Evolutionary conservation across 2,329 filamentous ascomycete genomes (phyloP).

Genomic region (Huntiella decipiens): DNA sequence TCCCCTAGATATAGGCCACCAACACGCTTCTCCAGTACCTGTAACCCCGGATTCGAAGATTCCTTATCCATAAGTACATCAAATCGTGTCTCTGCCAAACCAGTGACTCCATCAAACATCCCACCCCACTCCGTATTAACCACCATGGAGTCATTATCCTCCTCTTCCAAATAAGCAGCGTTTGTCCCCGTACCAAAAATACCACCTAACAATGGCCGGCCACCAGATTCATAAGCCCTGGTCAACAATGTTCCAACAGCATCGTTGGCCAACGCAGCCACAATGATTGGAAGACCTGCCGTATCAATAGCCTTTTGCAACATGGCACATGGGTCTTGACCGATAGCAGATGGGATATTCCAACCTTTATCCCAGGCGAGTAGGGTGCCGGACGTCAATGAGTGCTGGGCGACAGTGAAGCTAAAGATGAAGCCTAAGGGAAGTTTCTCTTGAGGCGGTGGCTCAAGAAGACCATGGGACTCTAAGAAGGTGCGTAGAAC

Average conservation of each 20-base stretch:
- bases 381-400: conserved; percentile 49
- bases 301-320: conserved; percentile 54
- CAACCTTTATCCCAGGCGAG: conserved; percentile 72
- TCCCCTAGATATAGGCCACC: conserved; percentile 69
- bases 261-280: conserved; percentile 60
- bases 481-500: conserved; percentile 50
- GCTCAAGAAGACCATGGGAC: neutral
- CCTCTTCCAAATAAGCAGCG: conserved; percentile 59
- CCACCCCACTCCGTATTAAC: conserved; percentile 71
- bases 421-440: conserved; percentile 22
- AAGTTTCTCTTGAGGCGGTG: conserved; percentile 2
- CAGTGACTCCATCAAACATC: conserved; percentile 43
- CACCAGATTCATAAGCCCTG: conserved; percentile 57
- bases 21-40: conserved; percentile 72
- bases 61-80: conserved; percentile 46
- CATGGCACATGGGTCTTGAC: conserved; percentile 54
- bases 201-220: conserved; percentile 50
- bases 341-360: conserved; percentile 56
- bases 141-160: conserved; percentile 51
- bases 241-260: conserved; percentile 67
- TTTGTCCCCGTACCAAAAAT: conserved; percentile 74
- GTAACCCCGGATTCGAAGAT: conserved; percentile 54
- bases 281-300: conserved; percentile 47
- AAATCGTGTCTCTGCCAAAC: conserved; percentile 51
- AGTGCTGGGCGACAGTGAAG: conserved; percentile 59